Evolutionary conservation across 768 basidiomycete species (phyloP), one percentile per base, ranked within the genome.

Genomic region (Piloderma croceum): DNA sequence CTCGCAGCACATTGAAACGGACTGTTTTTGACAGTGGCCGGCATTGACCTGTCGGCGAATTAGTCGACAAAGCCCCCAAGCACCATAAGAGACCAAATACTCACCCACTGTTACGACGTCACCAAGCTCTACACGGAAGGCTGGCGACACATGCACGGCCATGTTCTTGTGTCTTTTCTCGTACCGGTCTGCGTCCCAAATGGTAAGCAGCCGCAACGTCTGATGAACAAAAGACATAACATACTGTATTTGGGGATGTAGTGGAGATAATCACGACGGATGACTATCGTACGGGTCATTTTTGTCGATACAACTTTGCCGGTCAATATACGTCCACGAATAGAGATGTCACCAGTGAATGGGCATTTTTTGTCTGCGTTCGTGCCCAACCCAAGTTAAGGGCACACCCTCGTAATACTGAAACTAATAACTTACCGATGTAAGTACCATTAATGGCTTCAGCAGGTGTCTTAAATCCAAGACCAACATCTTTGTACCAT

Each of bases 161-260:
- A 99, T 65, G 75, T 99, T 99, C 76, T 94, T 96, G 76, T 99
- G 96, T 58, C 94, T 73, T 70, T 93, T 93, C 69, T 93, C 94
- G 67, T 97, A 98, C 74, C 94, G 90, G 74, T 92, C 89, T 91
- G 52, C 24, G 37, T 21, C 27, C 32, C 34, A 17, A 18, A 31
- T 39, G 41, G 37, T 41, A 18, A 23, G 7, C 9, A 43, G 19
- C 11, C n/a, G 19, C 17, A 10, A 32, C n/a, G 18, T 24, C 32
- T 5, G 13, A 12, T n/a, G 18, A 22, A 33, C 31, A 7, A 31
- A 33, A 21, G 7, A 10, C 21, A 31, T 15, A 9, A 77, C 88
- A 60, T 63, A 91, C 89, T 87, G 79, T 98, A 99, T 77, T 99
- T 99, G 52, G 93, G 90, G 64, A 99, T 79, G 72, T 92, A 98